Conservation (phyloP, 2,329 filamentous ascomycete genomes). For the Purpureocillium lavendulum region DNA sequence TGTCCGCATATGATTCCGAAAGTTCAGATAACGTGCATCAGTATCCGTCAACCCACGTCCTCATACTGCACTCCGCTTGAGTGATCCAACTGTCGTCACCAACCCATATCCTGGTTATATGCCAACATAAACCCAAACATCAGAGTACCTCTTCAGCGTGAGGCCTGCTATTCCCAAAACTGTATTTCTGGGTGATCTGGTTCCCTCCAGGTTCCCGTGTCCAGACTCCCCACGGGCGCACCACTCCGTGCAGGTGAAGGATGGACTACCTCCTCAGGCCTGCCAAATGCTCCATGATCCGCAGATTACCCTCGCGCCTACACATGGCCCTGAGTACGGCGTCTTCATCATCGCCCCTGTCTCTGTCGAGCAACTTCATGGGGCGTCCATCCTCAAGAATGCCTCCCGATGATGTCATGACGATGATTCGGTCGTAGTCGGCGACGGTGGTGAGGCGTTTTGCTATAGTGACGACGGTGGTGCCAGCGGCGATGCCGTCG, state of each 20-base stretch:
- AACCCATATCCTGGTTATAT: no score
- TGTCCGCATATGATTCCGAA: no score
- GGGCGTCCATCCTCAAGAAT: constrained; percentile 45
- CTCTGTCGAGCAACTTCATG: not conserved
- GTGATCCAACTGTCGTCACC: no score
- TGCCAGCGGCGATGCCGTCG: constrained; percentile 52
- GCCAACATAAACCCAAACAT: no score
- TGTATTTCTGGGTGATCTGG: no score
- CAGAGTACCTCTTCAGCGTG: no score
- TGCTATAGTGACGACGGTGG: constrained; percentile 64
- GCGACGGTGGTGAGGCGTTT: constrained; percentile 52
- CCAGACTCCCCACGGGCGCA: not conserved
- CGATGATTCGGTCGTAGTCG: constrained; percentile 63
- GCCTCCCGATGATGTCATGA: constrained; percentile 57
- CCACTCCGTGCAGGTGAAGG: not conserved
- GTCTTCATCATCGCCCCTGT: not conserved
- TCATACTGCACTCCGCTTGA: no score
- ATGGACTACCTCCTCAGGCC: constrained; percentile 1
- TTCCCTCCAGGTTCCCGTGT: no score
- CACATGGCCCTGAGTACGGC: constrained; percentile 2
- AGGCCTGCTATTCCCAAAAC: no score
- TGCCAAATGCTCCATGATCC: constrained; percentile 1
- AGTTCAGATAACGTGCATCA: no score
- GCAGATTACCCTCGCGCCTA: not conserved
- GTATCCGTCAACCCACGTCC: no score